Evolutionary conservation across 305 asterid genomes (phyloP).

Genomic region (Fraxinus sp.): DNA sequence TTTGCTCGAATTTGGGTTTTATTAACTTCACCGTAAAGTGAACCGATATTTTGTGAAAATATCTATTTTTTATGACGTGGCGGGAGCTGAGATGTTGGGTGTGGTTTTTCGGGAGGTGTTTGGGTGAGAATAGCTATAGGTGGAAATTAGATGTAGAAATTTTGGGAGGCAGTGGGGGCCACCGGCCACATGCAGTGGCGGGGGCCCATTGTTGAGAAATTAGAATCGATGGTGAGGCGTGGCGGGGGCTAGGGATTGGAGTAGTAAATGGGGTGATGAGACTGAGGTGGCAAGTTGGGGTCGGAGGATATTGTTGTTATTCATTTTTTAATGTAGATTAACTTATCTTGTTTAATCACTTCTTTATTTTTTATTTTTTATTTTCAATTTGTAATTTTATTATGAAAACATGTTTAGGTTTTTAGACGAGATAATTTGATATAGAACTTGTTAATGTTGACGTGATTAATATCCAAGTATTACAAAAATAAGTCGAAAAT

Average conservation of each 20-base stretch:
- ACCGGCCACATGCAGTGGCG: not conserved
- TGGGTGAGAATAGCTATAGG: not conserved
- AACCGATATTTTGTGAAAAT: not conserved
- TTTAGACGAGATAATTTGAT: too few relatives aligned
- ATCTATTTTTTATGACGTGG: not conserved
- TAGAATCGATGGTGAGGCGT: not conserved
- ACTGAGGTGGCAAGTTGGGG: not conserved
- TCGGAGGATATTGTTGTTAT: not conserved
- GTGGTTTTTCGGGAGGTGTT: not conserved
- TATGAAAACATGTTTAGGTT: too few relatives aligned
- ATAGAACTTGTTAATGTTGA: too few relatives aligned
- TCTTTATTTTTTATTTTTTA: too few relatives aligned
- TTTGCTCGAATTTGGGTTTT: not conserved
- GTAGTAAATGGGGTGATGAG: not conserved
- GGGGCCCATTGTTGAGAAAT: not conserved
- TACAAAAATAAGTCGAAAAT: too few relatives aligned
- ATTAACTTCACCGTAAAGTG: not conserved
- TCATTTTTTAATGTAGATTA: not conserved
- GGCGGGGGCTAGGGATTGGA: not conserved
- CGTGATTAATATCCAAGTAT: too few relatives aligned
- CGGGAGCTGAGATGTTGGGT: not conserved
- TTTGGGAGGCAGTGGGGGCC: not conserved
- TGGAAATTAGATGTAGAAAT: not conserved
- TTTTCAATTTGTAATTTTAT: too few relatives aligned
- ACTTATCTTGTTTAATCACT: not conserved